Evolutionary conservation across 2,329 filamentous ascomycete genomes (phyloP).

Genomic region (Atkinsonella texensis): DNA sequence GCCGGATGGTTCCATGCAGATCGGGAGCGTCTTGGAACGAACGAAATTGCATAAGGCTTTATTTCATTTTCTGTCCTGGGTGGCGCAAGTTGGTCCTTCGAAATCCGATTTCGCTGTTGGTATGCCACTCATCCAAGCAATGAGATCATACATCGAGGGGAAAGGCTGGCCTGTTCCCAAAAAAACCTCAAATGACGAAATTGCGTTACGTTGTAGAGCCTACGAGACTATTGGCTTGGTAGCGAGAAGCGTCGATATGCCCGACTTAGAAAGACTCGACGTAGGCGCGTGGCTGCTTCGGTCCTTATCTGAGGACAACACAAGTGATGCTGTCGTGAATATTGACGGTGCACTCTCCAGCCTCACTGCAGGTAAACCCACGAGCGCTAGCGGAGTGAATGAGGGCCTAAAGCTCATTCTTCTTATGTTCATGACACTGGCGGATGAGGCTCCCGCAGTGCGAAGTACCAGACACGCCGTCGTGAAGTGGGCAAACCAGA

Average conservation of each 20-base stretch:
- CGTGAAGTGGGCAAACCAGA: slow-evolving; percentile 82
- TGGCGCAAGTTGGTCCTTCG: slow-evolving; percentile 58
- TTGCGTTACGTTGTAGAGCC: slow-evolving; percentile 61
- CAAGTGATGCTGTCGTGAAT: slow-evolving; percentile 65
- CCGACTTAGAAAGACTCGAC: slow-evolving; percentile 41
- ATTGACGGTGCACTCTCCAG: slow-evolving; percentile 83
- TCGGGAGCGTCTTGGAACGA: slow-evolving; percentile 54
- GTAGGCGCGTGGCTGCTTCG: slow-evolving; percentile 65
- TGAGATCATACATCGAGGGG: slow-evolving; percentile 62
- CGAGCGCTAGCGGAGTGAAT: slow-evolving; percentile 18
- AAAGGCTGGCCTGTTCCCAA: slow-evolving; percentile 72
- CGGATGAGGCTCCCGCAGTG: slow-evolving; percentile 37
- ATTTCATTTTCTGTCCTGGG: slow-evolving; percentile 79
- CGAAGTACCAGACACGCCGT: slow-evolving; percentile 70
- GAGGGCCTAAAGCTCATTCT: slow-evolving; percentile 40
- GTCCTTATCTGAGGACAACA: slow-evolving; percentile 69
- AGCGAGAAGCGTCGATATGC: slow-evolving; percentile 49
- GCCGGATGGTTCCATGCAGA: slow-evolving; percentile 19
- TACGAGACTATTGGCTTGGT: slow-evolving; percentile 88
- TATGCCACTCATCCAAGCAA: slow-evolving; percentile 50
- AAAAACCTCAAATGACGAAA: slow-evolving; percentile 44
- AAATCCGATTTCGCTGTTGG: slow-evolving; percentile 53
- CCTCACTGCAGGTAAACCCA: slow-evolving; percentile 39
- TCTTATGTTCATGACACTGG: slow-evolving; percentile 52
- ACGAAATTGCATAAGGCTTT: slow-evolving; percentile 71